Evolutionary conservation across 306 rosid species (phyloP), one percentile per base, ranked within the genome.

Genomic region (Begonia fuchsioides): DNA sequence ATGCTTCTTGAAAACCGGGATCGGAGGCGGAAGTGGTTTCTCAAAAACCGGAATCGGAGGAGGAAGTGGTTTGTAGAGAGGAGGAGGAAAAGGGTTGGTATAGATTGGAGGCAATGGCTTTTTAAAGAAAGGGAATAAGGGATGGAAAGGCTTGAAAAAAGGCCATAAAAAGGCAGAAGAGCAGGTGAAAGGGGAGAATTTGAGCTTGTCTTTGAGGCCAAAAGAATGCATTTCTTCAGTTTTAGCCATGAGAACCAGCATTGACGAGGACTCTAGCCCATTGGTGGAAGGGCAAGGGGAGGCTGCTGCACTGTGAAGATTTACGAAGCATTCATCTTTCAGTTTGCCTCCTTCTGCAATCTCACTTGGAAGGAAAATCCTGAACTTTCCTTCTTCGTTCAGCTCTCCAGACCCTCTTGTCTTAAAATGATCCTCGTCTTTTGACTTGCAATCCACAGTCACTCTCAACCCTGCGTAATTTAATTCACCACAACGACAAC

Each of bases 301-400:
- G 26, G 60, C 72, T 51, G 74, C 57, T 35, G 93, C 83, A 66
- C 84, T 76, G 17, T 76, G 93, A 17, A 90, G 69, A 47, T 81
- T 93, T 51, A 82, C 97, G 68, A 74, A 79, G 18, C 97, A 90
- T 26, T 90, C 87, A 63, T 81, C 95, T 53, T 70, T 78, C 2
- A 88, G 9, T 17, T 74, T 44, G 16, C 60, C 87, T 12, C 66
- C 68, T 58, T 74, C 66, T 2, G 76, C 68, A 39, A 76, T 72
- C 62, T 69, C 82, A 9, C 67, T 26, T 0, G 95, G 87, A n/a
- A 90, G 60, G 0, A 73, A 61, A 32, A 83, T 87, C 39, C 39
- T 67, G 74, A 90, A 90, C 58, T 79, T 68, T 11, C 97, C 97
- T 53, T 76, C 70, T 20, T 60, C 65, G 13, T 84, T 75, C 18